Percentiles rank a stretch among this genome's conserved stretches.
Evolutionary conservation across 2,329 filamentous ascomycete genomes (phyloP).

Genomic region (Claviceps sp.): DNA sequence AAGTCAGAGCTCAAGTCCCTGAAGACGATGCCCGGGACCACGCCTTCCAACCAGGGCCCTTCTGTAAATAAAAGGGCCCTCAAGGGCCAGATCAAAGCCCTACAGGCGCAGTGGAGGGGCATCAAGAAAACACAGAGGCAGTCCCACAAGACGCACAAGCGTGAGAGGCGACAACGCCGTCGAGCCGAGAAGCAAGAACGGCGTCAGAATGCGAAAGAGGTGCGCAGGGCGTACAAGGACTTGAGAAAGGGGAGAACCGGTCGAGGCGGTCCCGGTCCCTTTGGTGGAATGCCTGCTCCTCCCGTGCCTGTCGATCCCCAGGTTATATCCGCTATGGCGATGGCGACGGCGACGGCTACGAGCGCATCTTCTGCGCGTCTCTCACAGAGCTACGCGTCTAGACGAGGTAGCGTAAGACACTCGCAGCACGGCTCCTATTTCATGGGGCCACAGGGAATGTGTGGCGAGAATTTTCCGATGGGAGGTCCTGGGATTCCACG

Average conservation of each 20-base stretch:
- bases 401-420: background rate
- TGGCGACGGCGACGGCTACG: background rate
- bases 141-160: conserved; percentile 18
- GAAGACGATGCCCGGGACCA: conserved; percentile 10
- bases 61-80: conserved; percentile 20
- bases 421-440: background rate
- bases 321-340: background rate
- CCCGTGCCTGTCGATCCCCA: background rate
- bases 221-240: conserved; percentile 17
- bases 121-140: conserved; percentile 18
- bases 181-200: conserved; percentile 21
- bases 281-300: conserved; percentile 1
- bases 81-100: conserved; percentile 28
- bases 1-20: conserved; percentile 30
- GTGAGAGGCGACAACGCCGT: conserved; percentile 14
- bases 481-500: too few species aligned
- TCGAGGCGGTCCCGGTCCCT: conserved; percentile 2
- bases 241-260: conserved; percentile 11
- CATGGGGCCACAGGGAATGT: background rate
- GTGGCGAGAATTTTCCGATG: too few species aligned
- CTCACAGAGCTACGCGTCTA: background rate
- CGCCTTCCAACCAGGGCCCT: background rate
- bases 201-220: conserved; percentile 17
- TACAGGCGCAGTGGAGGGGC: conserved; percentile 30
- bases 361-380: conserved; percentile 1